Base-by-base conservation (phyloP, 176 grass and related monocot genomes). In the Eleusine coracana region DNA sequence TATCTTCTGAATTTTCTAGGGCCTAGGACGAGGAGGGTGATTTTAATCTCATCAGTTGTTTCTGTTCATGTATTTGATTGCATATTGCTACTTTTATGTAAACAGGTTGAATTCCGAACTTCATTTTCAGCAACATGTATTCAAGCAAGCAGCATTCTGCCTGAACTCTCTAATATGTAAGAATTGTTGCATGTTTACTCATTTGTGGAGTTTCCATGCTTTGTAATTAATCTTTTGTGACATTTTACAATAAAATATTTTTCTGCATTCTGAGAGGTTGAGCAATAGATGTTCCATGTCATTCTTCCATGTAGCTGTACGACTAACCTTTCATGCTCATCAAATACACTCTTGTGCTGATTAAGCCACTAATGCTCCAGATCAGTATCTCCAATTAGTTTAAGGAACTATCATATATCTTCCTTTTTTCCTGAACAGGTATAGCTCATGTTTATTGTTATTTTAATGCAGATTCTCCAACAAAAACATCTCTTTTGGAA, bases 401-500 rank as follows among this genome's bases (percentile, higher is more conserved):
- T 70, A 65, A 65, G 68, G 67, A 89, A 72, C 37, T 77, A 46
- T 66, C 40, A 65, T 55, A 5, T 86, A 34, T n/a, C 11, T 50
- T 77, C 66, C 4, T 29, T 65, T 82, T 78, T 23, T 78, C 15
- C n/a, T 67, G 46, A 86, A 70, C 23, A 82, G 73, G 10, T 78
- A 51, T 66, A 38, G 3, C 7, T 82, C 51, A 48, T 61, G 65
- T 37, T 78, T 76, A 48, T 8, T 40, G 4, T 71, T 5, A 42
- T 42, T 46, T 75, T 48, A 66, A 80, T 91, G 76, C 87, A 96
- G 96, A 83, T 96, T 93, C 88, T 90, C 93, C 18, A 96, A 90
- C 80, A 99, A 93, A 86, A 96, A 90, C 46, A 87, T 99, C 55
- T 95, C 96, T 66, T 99, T 99, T 93, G 93, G 91, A 81, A 80